Percentiles rank a stretch among this genome's conserved stretches.
phyloP scores from a whole-genome alignment of 2,329 filamentous ascomycete genomes.

The Fusarium annulatum region DNA sequence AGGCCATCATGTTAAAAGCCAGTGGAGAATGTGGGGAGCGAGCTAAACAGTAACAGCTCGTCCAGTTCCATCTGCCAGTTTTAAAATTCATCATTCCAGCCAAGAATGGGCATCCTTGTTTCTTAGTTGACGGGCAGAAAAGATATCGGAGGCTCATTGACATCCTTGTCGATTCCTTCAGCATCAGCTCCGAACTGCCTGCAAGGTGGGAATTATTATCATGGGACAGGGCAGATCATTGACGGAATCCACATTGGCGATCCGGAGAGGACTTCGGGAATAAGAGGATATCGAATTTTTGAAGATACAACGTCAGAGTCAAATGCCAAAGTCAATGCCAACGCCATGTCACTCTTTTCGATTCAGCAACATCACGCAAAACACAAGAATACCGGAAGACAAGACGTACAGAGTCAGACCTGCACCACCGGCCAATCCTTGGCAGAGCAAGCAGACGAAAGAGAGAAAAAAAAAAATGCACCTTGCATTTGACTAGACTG shows the following conservation, averaged over 20 bases:
- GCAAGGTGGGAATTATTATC: conserved; percentile 18
- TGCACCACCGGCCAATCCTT: conserved; percentile 20
- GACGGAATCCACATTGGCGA: conserved; percentile 18
- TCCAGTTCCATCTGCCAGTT: conserved; percentile 13
- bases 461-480: neutral
- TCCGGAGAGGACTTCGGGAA: conserved; percentile 25
- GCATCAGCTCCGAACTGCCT: neutral
- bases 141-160: conserved; percentile 23
- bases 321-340: conserved; percentile 14
- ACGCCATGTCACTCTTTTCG: neutral
- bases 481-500: neutral
- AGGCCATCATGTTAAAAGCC: conserved; percentile 33
- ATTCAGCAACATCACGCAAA: conserved; percentile 3
- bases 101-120: conserved; percentile 33
- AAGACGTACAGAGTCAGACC: conserved; percentile 20
- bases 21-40: conserved; percentile 33
- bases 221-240: conserved; percentile 34
- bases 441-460: conserved; percentile 19
- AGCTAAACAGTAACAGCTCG: neutral
- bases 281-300: neutral
- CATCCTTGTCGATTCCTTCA: conserved; percentile 18
- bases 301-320: neutral
- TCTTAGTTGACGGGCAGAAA: conserved; percentile 7
- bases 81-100: conserved; percentile 38
- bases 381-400: conserved; percentile 4